These are phyloP conservation scores for Globisporangium paddicum DNA, from an alignment of 352 stramenopile species.

Conservation along the genomic window DNA sequence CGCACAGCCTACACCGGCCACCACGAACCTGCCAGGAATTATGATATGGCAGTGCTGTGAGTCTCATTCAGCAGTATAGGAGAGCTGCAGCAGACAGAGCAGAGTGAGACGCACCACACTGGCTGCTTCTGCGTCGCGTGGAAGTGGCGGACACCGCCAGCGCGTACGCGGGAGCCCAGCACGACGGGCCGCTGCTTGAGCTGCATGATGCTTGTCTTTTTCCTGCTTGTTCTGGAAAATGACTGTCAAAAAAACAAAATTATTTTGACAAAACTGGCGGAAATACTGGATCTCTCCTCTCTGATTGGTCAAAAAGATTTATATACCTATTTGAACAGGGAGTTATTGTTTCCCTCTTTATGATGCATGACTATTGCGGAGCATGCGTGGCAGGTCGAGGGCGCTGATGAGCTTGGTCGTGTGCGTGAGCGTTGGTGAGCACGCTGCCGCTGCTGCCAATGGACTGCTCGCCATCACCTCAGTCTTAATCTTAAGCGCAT, in stretches of 20 bases:
- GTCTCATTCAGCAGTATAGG: not conserved
- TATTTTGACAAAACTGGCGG: not conserved
- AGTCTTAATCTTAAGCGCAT: not conserved
- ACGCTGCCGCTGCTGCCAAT: not conserved
- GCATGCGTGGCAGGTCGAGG: constrained; percentile 19
- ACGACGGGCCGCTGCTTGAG: not conserved
- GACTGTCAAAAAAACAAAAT: not conserved
- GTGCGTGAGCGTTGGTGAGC: constrained; percentile 30
- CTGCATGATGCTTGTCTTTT: not conserved
- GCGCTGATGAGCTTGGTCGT: constrained; percentile 43
- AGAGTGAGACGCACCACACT: constrained; percentile 25
- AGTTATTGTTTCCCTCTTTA: too few species aligned
- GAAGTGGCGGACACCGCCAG: constrained; percentile 27
- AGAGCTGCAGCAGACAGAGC: not conserved
- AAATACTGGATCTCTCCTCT: not conserved
- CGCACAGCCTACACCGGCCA: constrained; percentile 33
- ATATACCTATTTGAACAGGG: too few species aligned
- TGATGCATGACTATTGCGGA: not conserved
- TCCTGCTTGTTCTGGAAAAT: constrained; percentile 3
- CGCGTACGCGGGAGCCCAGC: not conserved
- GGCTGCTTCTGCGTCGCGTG: constrained; percentile 47
- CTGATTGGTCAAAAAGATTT: not conserved
- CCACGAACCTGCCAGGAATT: constrained; percentile 22
- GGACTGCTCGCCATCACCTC: not conserved
- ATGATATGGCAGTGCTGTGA: not conserved